A percentile compares a stretch with the other conserved stretches of the same genome.
phyloP scores from a whole-genome alignment of 257 asterid genomes.

The Jacaranda copaia region DNA sequence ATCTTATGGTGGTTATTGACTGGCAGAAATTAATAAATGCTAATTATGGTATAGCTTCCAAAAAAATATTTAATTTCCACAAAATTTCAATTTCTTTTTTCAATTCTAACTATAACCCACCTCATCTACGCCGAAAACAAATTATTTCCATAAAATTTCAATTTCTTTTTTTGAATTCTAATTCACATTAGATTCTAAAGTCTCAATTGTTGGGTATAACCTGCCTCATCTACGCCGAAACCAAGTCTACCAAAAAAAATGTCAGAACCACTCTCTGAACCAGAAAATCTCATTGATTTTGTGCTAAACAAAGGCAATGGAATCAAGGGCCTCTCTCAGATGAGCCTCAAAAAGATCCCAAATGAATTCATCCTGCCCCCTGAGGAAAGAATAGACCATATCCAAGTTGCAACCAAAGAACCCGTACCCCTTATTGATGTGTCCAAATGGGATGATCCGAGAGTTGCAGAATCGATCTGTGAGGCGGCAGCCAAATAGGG shows the following conservation, averaged over 20 bases:
- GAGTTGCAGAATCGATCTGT: slow-evolving; percentile 41
- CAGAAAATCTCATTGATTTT: slow-evolving; percentile 49
- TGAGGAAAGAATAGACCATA: slow-evolving; percentile 41
- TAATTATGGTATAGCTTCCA: too few species aligned
- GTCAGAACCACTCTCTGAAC: slow-evolving; percentile 37
- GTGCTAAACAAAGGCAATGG: slow-evolving; percentile 53
- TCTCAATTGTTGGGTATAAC: background rate
- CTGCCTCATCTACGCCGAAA: background rate
- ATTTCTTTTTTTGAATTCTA: too few species aligned
- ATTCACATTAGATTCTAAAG: too few species aligned
- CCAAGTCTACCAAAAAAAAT: slow-evolving; percentile 27
- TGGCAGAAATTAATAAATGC: too few species aligned
- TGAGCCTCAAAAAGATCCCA: slow-evolving; percentile 46
- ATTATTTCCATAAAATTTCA: too few species aligned
- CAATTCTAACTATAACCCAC: too few species aligned
- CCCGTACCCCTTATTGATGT: slow-evolving; percentile 59
- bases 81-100: too few species aligned
- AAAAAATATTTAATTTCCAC: too few species aligned
- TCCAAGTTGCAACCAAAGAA: slow-evolving; percentile 30
- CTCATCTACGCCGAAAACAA: too few species aligned
- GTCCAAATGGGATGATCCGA: slow-evolving; percentile 46
- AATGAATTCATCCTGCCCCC: slow-evolving; percentile 50
- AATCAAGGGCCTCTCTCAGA: slow-evolving; percentile 52
- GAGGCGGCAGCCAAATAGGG: slow-evolving; percentile 58
- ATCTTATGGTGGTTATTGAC: too few species aligned